A percentile compares a stretch with the other conserved stretches of the same genome.
Conservation (phyloP, 305 asterid genomes). For the Rubia tinctorum region DNA sequence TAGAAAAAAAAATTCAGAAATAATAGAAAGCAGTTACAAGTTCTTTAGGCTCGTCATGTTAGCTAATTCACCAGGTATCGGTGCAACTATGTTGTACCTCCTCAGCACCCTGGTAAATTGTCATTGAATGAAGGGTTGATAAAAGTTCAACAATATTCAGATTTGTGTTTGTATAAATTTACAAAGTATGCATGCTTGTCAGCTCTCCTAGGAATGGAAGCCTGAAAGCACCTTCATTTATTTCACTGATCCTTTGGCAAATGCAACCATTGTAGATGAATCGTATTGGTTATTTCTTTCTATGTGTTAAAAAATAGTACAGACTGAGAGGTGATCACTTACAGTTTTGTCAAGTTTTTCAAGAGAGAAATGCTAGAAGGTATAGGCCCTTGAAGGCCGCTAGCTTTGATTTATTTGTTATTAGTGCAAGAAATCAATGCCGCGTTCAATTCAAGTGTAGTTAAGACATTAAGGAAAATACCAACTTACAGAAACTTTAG, state of each 20-base stretch:
- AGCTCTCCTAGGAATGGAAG: conserved; percentile 3
- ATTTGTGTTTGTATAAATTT: neutral
- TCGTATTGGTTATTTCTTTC: no score
- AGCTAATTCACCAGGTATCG: no score
- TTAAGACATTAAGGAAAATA: neutral
- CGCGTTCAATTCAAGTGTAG: neutral
- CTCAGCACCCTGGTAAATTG: no score
- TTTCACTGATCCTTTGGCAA: conserved; percentile 50
- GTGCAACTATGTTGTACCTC: no score
- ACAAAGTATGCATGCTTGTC: neutral
- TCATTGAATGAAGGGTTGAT: no score
- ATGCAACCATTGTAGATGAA: neutral
- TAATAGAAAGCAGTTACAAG: no score
- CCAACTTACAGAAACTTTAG: conserved; percentile 41
- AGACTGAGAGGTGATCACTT: conserved; percentile 22
- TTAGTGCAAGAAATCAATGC: neutral
- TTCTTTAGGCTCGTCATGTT: no score
- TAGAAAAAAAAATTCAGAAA: no score
- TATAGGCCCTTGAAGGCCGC: conserved; percentile 59
- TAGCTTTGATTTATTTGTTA: conserved; percentile 49
- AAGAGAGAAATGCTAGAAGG: conserved; percentile 42
- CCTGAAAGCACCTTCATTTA: neutral
- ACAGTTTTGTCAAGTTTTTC: conserved; percentile 43
- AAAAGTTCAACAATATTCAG: neutral
- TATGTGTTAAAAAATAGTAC: neutral